Percentiles rank a stretch among this genome's conserved stretches.
Evolutionary conservation across 225 moss, liverwort and hornwort species (phyloP).

Genomic region (Marchantia polymorpha): DNA sequence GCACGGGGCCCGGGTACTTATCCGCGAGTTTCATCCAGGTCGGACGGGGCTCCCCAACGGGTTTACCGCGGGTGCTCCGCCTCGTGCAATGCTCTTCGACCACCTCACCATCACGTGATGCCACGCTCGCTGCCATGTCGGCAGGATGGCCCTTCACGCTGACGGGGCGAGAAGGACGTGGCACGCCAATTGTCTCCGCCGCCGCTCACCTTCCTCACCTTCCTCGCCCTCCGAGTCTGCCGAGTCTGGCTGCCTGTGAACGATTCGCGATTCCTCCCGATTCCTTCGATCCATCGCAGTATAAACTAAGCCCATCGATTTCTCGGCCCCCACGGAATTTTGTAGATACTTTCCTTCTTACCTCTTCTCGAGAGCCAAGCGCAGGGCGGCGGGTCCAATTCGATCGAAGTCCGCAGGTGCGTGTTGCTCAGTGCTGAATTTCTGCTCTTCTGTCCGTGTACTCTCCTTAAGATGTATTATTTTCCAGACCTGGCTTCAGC

Average conservation of each 20-base stretch:
- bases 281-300: not conserved
- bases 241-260: not conserved
- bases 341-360: not conserved
- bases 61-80: too few relatives aligned
- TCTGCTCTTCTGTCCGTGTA: not conserved
- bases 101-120: not conserved
- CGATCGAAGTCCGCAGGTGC: too few relatives aligned
- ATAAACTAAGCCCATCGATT: not conserved
- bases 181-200: slow-evolving; percentile 8
- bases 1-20: too few relatives aligned
- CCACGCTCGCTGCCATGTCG: not conserved
- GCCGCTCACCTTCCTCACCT: not conserved
- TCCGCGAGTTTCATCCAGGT: too few relatives aligned
- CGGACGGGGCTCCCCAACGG: too few relatives aligned
- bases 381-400: too few relatives aligned
- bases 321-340: not conserved
- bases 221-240: not conserved
- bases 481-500: not conserved
- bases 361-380: too few relatives aligned
- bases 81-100: not conserved
- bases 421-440: not conserved
- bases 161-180: not conserved
- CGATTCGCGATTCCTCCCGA: not conserved
- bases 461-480: too few relatives aligned
- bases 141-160: not conserved